Evolutionary conservation across 257 asterid genomes (phyloP), one percentile per base, ranked within the genome.

Genomic region (Solanum habrochaites): DNA sequence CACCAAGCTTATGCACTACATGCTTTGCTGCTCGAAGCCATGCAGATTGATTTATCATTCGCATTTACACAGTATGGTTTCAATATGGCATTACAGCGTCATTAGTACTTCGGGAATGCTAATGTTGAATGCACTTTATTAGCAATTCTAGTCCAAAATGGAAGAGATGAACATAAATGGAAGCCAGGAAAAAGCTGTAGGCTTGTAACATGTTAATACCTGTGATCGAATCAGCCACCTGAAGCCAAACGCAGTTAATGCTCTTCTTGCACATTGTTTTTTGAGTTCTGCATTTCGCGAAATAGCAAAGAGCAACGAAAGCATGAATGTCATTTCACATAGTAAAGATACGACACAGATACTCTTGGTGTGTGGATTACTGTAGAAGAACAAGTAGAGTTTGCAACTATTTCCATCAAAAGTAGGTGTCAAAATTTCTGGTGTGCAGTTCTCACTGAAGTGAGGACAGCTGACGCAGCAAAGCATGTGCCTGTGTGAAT

Each of bases 1-100:
- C 83, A 96, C 99, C 92, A 96, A 93, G 90, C 99, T 96, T 69
- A 96, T 96, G 92, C 99, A 96, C 88, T 96, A 98, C 99, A 96
- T 95, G 98, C 98, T 93, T 96, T 96, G 86, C n/a, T n/a, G 99
- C 99, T 88, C 99, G 99, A 86, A 96, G 99, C n/a, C 99, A 96
- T 95, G 70, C 99, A n/a, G 98, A 71, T 95, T 95, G 98, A 90
- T 89, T 96, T 96, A 91, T 96, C 98, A 11, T 92, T 95, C 43
- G 99, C 99, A 91, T 90, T 95, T 83, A 94, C 95, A n/a, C 92
- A 96, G 88, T 86, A 96, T 96, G 49, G 98, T 88, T 96, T 96
- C 94, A 90, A 91, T 94, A 96, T 21, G 99, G 99, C 99, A 96
- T 96, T 45, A 96, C 99, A 13, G 96, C 97, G 56, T 92, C 98